A percentile compares a stretch with the other conserved stretches of the same genome.
Evolutionary conservation across 2,329 filamentous ascomycete species (phyloP).

Genomic region (Ustulina deusta): DNA sequence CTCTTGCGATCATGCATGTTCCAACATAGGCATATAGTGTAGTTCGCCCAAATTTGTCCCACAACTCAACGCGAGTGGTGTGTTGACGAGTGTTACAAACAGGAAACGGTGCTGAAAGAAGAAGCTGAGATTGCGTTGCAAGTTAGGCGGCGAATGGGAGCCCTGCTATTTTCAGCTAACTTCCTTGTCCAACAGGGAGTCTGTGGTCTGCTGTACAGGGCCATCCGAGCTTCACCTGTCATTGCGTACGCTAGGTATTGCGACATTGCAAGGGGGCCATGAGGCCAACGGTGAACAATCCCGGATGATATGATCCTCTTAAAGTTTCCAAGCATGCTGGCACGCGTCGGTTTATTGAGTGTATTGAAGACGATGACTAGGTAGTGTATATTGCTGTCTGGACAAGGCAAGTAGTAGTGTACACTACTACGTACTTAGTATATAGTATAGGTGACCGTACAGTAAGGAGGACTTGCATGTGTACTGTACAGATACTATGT

Average conservation of each 20-base stretch:
- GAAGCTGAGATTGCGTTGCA: constrained; percentile 31
- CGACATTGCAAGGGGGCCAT: constrained; percentile 27
- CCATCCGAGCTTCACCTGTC: constrained; percentile 28
- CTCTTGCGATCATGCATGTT: neutral
- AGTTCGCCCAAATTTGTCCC: constrained; percentile 11
- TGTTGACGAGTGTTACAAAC: constrained; percentile 27
- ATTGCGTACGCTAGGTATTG: constrained; percentile 24
- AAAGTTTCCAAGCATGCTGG: neutral
- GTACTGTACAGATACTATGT: neutral
- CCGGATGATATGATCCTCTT: constrained; percentile 1
- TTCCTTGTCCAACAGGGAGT: constrained; percentile 22
- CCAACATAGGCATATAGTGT: neutral
- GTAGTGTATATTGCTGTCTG: neutral
- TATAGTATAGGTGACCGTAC: neutral
- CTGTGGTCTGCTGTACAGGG: constrained; percentile 29
- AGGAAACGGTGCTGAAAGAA: constrained; percentile 19
- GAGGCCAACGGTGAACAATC: constrained; percentile 17
- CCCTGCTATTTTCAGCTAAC: constrained; percentile 39
- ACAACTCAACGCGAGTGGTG: constrained; percentile 12
- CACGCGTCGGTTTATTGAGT: neutral
- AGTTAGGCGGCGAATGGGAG: constrained; percentile 42
- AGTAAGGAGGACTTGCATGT: neutral
- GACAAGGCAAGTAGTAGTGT: neutral
- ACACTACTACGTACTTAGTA: neutral
- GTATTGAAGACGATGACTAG: neutral